A percentile compares a stretch with the other conserved stretches of the same genome.
Evolutionary conservation across 208 protist species (phyloP).

Genomic region (Leishmania tropica): DNA sequence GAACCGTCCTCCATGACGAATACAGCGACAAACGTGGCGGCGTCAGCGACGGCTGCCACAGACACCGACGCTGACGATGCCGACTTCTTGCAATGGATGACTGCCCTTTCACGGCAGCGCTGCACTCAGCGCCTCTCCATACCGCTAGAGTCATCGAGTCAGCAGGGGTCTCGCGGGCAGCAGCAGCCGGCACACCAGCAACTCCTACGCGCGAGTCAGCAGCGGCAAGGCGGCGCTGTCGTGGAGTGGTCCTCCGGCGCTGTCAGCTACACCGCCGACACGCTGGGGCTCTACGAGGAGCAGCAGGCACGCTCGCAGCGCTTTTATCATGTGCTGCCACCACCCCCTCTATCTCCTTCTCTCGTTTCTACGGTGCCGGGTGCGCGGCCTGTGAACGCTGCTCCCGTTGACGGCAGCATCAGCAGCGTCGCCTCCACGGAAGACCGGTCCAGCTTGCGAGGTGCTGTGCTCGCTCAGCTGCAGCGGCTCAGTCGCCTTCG

Average conservation of each 20-base stretch:
- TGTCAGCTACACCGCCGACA: constrained; percentile 68
- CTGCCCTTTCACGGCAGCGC: neutral
- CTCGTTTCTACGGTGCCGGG: neutral
- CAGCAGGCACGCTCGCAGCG: constrained; percentile 45
- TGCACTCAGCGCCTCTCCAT: neutral
- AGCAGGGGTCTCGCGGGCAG: neutral
- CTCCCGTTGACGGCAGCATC: neutral
- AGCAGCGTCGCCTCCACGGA: neutral
- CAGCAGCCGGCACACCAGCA: neutral
- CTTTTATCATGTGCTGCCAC: constrained; percentile 46
- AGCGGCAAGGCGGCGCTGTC: constrained; percentile 28
- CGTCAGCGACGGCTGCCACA: neutral
- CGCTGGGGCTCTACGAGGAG: constrained; percentile 61
- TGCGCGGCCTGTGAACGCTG: neutral
- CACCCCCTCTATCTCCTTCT: neutral
- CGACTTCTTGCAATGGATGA: neutral
- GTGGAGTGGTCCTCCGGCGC: constrained; percentile 67
- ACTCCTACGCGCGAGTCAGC: neutral
- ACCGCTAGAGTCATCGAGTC: neutral
- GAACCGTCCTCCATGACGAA: neutral
- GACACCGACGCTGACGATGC: neutral
- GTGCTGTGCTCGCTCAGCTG: constrained; percentile 47
- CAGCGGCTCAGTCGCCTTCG: constrained; percentile 35
- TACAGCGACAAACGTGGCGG: neutral
- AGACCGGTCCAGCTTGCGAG: constrained; percentile 39